These are phyloP conservation scores for Euphorbia celastroides DNA, from an alignment of 441 rosid genomes.

Conservation along the genomic window DNA sequence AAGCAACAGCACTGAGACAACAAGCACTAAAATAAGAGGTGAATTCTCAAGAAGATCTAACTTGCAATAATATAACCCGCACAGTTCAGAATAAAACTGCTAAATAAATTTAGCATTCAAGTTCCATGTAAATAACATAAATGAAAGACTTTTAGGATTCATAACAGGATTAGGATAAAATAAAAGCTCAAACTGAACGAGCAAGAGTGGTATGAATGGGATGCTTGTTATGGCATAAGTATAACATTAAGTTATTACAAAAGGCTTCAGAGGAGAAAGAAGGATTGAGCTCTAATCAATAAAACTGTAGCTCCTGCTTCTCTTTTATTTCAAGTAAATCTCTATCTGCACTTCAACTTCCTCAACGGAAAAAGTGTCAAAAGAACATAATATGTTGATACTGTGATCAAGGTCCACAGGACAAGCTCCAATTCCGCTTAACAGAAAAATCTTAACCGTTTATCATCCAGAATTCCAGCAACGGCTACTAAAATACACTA, in stretches of 20 bases:
- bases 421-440: slow-evolving; percentile 1
- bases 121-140: neutral
- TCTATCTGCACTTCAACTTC: neutral
- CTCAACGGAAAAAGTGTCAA: neutral
- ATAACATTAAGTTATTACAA: neutral
- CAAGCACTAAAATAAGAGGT: neutral
- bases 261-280: neutral
- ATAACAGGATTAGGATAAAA: neutral
- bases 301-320: neutral
- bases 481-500: neutral
- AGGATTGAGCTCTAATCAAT: neutral
- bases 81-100: neutral
- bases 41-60: neutral
- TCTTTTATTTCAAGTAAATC: neutral
- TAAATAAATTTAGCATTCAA: neutral
- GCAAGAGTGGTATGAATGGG: neutral
- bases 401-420: neutral
- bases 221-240: neutral
- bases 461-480: neutral
- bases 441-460: neutral
- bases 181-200: neutral
- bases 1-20: slow-evolving; percentile 80
- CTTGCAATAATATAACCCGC: neutral
- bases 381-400: neutral
- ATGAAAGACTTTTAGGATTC: neutral